These are phyloP conservation scores for Stentor roeselii DNA, from an alignment of 73 alveolate genomes.

Conservation along the genomic window DNA sequence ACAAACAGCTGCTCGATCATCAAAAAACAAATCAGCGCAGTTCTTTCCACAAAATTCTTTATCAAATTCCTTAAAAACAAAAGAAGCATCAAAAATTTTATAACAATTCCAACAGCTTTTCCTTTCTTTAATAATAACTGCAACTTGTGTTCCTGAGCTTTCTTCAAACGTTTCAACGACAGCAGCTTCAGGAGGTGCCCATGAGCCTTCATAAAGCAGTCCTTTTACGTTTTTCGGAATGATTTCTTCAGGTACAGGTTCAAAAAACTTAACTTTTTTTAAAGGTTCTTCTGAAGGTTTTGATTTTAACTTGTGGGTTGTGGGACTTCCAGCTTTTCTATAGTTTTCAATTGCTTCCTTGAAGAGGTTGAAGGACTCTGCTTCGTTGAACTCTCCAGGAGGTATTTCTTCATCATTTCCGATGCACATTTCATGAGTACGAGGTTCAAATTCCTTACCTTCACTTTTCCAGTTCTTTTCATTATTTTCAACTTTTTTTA, in stretches of 20 bases:
- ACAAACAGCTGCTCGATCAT: neutral
- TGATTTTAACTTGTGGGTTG: neutral
- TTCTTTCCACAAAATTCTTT: slow-evolving; percentile 15
- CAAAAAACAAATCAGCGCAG: neutral
- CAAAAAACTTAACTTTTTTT: slow-evolving; percentile 19
- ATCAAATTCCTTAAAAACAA: neutral
- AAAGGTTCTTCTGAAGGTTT: neutral
- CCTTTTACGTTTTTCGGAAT: neutral
- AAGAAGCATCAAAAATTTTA: neutral
- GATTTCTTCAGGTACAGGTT: slow-evolving; percentile 14
- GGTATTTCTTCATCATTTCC: neutral
- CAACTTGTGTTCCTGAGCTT: neutral
- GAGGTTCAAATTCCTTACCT: neutral
- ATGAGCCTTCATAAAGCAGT: neutral
- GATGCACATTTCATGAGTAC: neutral
- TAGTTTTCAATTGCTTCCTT: slow-evolving; percentile 10
- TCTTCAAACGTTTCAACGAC: slow-evolving; percentile 9
- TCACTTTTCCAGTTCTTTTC: too few relatives aligned
- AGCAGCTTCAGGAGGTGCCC: slow-evolving; percentile 26
- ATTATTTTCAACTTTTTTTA: neutral
- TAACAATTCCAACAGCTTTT: slow-evolving; percentile 14
- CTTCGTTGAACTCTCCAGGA: slow-evolving; percentile 8
- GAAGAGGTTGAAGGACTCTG: neutral
- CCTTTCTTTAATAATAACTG: neutral
- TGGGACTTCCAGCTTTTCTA: neutral